Base-by-base conservation (phyloP, 148 eudicot species). In the Drosera capensis region DNA sequence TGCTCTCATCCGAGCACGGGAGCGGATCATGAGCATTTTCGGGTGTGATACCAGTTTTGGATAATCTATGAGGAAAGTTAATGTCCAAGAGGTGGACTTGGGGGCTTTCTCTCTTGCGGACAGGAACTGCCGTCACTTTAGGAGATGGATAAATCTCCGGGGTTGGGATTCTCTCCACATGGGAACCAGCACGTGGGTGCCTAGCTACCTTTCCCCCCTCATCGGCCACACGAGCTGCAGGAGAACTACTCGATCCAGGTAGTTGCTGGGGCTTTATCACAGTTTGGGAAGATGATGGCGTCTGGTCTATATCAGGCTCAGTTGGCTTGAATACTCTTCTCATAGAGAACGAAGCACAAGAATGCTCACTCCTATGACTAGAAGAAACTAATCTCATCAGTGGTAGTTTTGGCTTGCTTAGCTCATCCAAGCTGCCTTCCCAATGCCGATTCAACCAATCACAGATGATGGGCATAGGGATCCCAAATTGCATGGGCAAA, bases 381-480 rank as follows among this genome's bases (percentile, higher is more conserved):
- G 75, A 62, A 1, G 95, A 90, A 71, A 80, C 62, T 50, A 81
- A 48, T 14, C 95, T 63, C 35, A 78, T 81, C 35, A 84, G 55
- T 0, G 99, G 95, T 47, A 84, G 63, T 53, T 74, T 90, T 0
- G 99, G 95, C 66, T 90, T 84, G 67, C 75, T 81, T 20, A 78
- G 72, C 31, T 90, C 99, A 56, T 90, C 93, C 1, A 90, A 85
- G 52, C 68, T 84, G n/a, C 95, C 95, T 59, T 90, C 99, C 99
- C 93, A 90, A 48, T 90, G 85, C 69, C 85, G 99, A 68, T 78
- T 78, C 42, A 90, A 48, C 99, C 99, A 90, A 55, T 85, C 95
- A 60, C 72, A 76, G 35, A 85, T 85, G 31, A 74, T 47, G 18
- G 93, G 85, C 57, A 90, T 76, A 0, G 99, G 99, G 43, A 90